Base-by-base conservation (phyloP, 2,329 filamentous ascomycete genomes). In the Penicillium brevicompactum region DNA sequence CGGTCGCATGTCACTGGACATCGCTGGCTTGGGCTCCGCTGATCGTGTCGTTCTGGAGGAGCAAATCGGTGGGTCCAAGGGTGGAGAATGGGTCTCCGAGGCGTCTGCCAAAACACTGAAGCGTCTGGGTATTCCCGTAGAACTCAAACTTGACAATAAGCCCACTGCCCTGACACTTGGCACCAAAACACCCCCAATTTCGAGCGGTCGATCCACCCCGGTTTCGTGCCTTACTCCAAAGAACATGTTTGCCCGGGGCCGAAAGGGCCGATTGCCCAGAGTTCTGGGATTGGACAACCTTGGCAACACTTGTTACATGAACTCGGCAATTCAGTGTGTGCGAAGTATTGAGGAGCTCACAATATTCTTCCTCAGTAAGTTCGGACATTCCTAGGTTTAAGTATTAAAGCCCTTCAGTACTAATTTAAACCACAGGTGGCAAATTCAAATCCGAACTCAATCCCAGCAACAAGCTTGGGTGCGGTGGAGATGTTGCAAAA, bases 281-380 rank as follows among this genome's bases (percentile, higher is more conserved):
- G 88, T 87, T 40, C 89, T 92, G 41, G 94, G 94, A 32, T 78
- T 99, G 49, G 86, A 85, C 60, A 99, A 99, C 68, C 78, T 99
- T 13, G 94, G 94, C 46, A 99, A 99, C 68, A 97, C 94, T 0
- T 99, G 94, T 76, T 99, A 99, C 77, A 97, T 97, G 92, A 97
- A 97, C 74, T 96, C 93, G 21, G 94, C 94, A 9, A 80, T 97
- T 51, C 94, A 99, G 71, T 99, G 94, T 71, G 85, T 99, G 49
- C 87, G 93, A 48, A 95, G 91, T 65, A 92, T 97, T 0, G 91
- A 96, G 69, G 94, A 99, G 74, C 78, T 99, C 60, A 93, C 91
- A 5, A 87, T 92, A 67, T 99, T 96, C 74, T 97, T 99, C 74
- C 75, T 97, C 70, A 74, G 79, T 75, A 56, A 46, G 62, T 21